Conservation (phyloP, 2,329 filamentous ascomycete genomes). For the Phyllosticta citriasiana region DNA sequence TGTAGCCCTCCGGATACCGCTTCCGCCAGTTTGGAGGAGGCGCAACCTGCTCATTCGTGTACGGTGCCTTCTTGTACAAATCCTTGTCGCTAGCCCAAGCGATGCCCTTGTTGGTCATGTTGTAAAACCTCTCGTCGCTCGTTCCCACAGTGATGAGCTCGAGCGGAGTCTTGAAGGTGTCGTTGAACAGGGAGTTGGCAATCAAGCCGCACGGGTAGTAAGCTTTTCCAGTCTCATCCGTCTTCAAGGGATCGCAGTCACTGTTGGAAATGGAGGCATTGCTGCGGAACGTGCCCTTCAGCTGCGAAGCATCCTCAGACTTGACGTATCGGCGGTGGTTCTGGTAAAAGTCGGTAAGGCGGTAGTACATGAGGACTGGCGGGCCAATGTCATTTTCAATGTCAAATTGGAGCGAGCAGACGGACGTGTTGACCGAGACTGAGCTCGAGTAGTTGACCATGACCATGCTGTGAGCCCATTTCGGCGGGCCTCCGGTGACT, state of each 20-base stretch:
- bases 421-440: conserved; percentile 26
- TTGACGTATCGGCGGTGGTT: conserved; percentile 95
- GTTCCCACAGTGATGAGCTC: conserved; percentile 43
- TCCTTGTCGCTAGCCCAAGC: conserved; percentile 78
- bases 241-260: conserved; percentile 62
- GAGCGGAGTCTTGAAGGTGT: conserved; percentile 63
- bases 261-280: conserved; percentile 53
- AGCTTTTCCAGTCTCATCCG: conserved; percentile 45
- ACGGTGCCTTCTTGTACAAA: conserved; percentile 63
- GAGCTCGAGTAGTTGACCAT: conserved; percentile 26
- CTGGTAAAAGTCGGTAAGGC: conserved; percentile 95
- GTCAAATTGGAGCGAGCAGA: conserved; percentile 67
- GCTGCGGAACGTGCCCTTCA: conserved; percentile 60
- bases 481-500: conserved; percentile 24
- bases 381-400: conserved; percentile 70
- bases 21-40: conserved; percentile 80
- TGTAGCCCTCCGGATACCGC: conserved; percentile 61
- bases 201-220: conserved; percentile 95
- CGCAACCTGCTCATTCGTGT: conserved; percentile 54
- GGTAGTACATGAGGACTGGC: conserved; percentile 88
- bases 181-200: conserved; percentile 95
- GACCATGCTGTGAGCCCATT: conserved; percentile 24
- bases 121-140: conserved; percentile 45
- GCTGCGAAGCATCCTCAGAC: conserved; percentile 73
- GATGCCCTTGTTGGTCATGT: conserved; percentile 69